Base-by-base conservation (phyloP, 805 yeast genomes). In the Cyberlindnera americana region DNA sequence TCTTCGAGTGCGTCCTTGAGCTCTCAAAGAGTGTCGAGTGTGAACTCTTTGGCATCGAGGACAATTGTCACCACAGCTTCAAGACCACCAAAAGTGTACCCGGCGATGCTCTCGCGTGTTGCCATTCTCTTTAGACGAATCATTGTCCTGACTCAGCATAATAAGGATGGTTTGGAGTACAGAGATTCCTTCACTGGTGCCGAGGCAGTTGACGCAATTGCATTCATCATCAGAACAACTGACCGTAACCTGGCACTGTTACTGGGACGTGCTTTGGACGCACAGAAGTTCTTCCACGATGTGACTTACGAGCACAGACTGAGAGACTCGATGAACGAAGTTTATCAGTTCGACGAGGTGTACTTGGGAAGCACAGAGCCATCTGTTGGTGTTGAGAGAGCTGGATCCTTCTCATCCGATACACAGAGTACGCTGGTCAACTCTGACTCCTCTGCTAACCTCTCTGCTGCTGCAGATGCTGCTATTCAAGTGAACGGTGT, bases 171-270 rank as follows among this genome's bases (percentile, higher is more conserved):
- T 14, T 72, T 90, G 50, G 83, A 88, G 46, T 91, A 89, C 62
- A 83, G 95, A 57, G 95, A 90, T 57, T 82, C 97, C 0, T 93
- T 93, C 56, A 83, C 96, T 0, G 99, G 99, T 24, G 72, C 86
- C 17, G 93, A 87, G 62, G 96, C 98, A 1, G 95, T 93, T 22
- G 96, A 89, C 60, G 75, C 81, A n/a, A 79, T 93, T 44, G 82
- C 95, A 41, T 72, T 82, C 41, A 84, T 93, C 38, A 81, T 91
- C 36, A 72, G 95, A 50, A 91, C 96, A 1, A 83, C 88, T 8
- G 99, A 93, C 60, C 72, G 99, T 44, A 90, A 89, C 52, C 65
- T 93, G 53, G 98, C 98, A 0, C 66, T 93, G 33, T 66, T 93
- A 24, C 65, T 93, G 35, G 99, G 98, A 21, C 72, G 99, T 48